A percentile compares a stretch with the other conserved stretches of the same genome.
Conservation (phyloP, 1,284 basidiomycete species). For the Ganoderma sinense region DNA sequence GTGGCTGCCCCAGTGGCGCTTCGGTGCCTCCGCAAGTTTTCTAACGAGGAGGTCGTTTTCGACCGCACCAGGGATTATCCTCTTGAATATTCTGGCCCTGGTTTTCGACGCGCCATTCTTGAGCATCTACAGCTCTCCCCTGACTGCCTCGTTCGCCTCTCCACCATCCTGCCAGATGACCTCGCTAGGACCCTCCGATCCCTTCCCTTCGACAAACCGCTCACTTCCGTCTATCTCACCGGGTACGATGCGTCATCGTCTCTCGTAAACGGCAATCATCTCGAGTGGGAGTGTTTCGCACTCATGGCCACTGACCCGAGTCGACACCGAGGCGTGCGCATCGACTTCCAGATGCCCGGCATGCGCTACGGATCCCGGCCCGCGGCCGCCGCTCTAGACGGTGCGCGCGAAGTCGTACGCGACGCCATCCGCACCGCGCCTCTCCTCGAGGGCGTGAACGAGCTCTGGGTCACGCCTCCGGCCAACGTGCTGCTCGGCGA, state of each 20-base stretch:
- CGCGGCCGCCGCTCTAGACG: neutral
- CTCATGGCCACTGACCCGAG: neutral
- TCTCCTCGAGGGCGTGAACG: neutral
- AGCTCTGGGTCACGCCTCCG: neutral
- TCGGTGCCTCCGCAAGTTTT: neutral
- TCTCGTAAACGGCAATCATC: neutral
- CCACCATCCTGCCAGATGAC: neutral
- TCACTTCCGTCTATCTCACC: neutral
- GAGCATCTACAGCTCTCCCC: neutral
- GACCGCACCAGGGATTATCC: neutral
- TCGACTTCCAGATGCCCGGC: neutral
- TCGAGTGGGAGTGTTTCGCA: neutral
- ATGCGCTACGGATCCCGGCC: neutral
- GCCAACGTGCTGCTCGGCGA: neutral
- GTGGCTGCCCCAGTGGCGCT: neutral
- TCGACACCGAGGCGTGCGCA: neutral
- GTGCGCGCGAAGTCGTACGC: neutral
- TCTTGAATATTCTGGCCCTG: neutral
- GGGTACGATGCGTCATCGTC: neutral
- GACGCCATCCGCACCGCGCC: neutral
- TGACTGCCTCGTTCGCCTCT: neutral
- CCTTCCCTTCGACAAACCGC: neutral
- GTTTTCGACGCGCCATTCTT: neutral
- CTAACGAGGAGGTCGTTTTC: neutral
- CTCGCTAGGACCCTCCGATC: neutral